Evolutionary conservation across 1,139 yeast genomes (phyloP), one percentile per base, ranked within the genome.

Genomic region (Petasospora rhodanensis): DNA sequence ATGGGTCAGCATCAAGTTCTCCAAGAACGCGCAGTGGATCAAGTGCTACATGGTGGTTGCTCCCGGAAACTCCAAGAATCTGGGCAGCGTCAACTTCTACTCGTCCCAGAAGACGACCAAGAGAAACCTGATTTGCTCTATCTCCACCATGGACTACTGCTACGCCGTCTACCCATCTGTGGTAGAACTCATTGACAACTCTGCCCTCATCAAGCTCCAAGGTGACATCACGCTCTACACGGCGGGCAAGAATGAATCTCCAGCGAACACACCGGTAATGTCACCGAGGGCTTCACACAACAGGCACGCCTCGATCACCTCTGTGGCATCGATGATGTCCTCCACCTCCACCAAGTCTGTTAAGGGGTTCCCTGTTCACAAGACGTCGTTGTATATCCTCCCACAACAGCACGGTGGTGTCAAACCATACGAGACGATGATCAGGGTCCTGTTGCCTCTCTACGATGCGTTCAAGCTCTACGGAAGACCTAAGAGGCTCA

Each of bases 1-100:
- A 51, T 83, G 91, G 91, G 81, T 79, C 32, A 70, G 81, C 52
- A 84, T 85, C 31, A 66, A 94, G 38, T 83, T 85, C 56, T 93
- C 93, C 18, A 72, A 84, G 20, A 93, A 94, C 20, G 79, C 82
- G 80, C 91, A 93, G 2, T 85, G 94, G 94, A 76, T 76, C 45
- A 66, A 84, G 38, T 84, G 91, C 55, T 83, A 70, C 62, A 81
- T 86, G 6, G 87, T 82, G 16, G 69, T 84, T 29, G 81, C 82
- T 39, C 94, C 94, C 0, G 65, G 57, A 49, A 65, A 55, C 36
- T 64, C 52, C 42, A 68, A 63, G 16, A 51, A 54, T 43, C 42
- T 64, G 61, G 70, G 57, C 1, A 26, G 40, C 6, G 40, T 51
- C 19, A 29, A 31, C 6, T 45, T 52, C 24, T 52, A 47, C 37